Evolutionary conservation across 2,329 filamentous ascomycete species (phyloP).

Genomic region (Hymenoscyphus fructigenus): DNA sequence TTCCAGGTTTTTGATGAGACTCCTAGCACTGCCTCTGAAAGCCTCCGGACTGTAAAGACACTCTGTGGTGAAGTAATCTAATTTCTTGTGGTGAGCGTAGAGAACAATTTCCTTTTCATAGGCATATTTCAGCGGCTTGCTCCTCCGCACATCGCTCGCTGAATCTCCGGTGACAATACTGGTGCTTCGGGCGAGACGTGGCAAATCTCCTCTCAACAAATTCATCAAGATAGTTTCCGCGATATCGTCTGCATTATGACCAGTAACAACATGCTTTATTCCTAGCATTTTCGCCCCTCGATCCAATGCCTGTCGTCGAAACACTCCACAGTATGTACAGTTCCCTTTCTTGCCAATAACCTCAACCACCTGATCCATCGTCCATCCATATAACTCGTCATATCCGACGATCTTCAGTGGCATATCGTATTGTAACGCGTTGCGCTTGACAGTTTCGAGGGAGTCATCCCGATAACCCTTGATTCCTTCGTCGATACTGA

Average conservation of each 20-base stretch:
- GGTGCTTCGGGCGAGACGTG: conserved; percentile 82
- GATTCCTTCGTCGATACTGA: conserved; percentile 97
- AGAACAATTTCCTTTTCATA: conserved; percentile 99
- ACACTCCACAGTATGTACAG: conserved; percentile 98
- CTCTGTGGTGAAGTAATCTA: conserved; percentile 98
- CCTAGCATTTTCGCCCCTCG: conserved; percentile 83
- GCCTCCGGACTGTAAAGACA: conserved; percentile 98
- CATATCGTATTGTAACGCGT: conserved; percentile 88
- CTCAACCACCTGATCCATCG: conserved; percentile 97
- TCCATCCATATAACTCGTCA: conserved; percentile 94
- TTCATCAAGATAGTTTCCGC: conserved; percentile 99
- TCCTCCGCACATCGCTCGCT: conserved; percentile 86
- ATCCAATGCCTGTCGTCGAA: conserved; percentile 89
- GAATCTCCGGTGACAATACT: conserved; percentile 80
- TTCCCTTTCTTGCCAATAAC: conserved; percentile 97
- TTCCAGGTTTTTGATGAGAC: conserved; percentile 92
- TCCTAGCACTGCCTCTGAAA: conserved; percentile 87
- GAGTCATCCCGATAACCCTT: conserved; percentile 96
- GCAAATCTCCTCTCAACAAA: conserved; percentile 82
- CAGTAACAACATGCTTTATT: conserved; percentile 92
- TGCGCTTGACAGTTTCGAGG: conserved; percentile 92
- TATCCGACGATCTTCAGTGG: conserved; percentile 90
- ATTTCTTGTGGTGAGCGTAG: conserved; percentile 93
- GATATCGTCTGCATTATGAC: conserved; percentile 96
- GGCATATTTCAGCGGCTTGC: conserved; percentile 95